These are phyloP conservation scores for Polyplosphaeria fusca DNA, from an alignment of 495 filamentous ascomycete species.

Conservation along the genomic window DNA sequence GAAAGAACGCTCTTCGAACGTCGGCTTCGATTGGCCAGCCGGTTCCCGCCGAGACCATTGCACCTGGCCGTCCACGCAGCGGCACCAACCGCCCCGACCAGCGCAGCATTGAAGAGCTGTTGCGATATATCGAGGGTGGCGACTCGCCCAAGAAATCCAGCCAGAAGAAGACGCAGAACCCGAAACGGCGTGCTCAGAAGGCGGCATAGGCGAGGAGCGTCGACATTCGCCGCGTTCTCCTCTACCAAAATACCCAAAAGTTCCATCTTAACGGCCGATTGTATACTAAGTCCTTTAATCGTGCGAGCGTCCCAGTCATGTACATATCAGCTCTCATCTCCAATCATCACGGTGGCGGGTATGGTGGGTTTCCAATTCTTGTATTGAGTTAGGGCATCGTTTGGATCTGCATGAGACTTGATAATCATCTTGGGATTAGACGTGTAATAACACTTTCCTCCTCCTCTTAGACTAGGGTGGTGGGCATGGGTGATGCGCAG, in stretches of 20 bases:
- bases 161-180: constrained; percentile 72
- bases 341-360: not conserved
- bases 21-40: constrained; percentile 51
- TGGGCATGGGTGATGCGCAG: too few species aligned
- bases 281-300: not conserved
- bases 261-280: not conserved
- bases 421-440: too few species aligned
- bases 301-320: not conserved
- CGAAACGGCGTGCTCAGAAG: constrained; percentile 60
- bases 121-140: constrained; percentile 88
- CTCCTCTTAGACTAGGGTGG: too few species aligned
- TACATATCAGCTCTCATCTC: not conserved
- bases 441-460: too few species aligned
- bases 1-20: constrained; percentile 36
- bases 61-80: constrained; percentile 29
- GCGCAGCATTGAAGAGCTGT: constrained; percentile 77
- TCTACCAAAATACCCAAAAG: not conserved
- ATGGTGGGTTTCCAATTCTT: too few species aligned
- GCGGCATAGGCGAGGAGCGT: not conserved
- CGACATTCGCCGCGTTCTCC: not conserved
- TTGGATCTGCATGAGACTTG: too few species aligned
- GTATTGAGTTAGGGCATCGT: too few species aligned
- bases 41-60: constrained; percentile 41
- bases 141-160: constrained; percentile 58
- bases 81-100: constrained; percentile 54